Percentiles rank a stretch among this genome's conserved stretches.
Conservation (phyloP, 352 stramenopile species). For the Peronosclerospora sorghi region DNA sequence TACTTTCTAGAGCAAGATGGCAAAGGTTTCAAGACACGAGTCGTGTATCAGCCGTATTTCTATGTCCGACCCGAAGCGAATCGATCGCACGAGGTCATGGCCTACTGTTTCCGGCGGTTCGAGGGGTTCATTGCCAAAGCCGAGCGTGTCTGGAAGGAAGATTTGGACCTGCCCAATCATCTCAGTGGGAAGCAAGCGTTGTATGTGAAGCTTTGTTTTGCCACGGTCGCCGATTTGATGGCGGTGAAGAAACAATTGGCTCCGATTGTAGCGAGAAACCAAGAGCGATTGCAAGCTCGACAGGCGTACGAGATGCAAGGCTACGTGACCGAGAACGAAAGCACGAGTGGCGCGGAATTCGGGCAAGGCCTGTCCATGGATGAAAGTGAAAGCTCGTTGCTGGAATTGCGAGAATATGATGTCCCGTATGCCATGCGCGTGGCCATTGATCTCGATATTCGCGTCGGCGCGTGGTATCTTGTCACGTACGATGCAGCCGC, state of each 20-base stretch:
- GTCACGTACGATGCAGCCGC: slow-evolving; percentile 72
- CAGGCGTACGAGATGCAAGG: slow-evolving; percentile 66
- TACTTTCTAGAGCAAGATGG: slow-evolving; percentile 93
- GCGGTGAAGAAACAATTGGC: slow-evolving; percentile 50
- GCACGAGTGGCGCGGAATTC: slow-evolving; percentile 5
- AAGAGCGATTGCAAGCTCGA: slow-evolving; percentile 39
- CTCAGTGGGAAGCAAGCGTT: slow-evolving; percentile 74
- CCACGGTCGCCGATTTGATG: slow-evolving; percentile 64
- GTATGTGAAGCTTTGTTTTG: slow-evolving; percentile 88
- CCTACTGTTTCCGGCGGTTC: slow-evolving; percentile 77
- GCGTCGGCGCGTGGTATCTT: slow-evolving; percentile 95
- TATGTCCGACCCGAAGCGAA: slow-evolving; percentile 80
- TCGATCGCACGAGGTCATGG: slow-evolving; percentile 57
- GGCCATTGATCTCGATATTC: slow-evolving; percentile 93
- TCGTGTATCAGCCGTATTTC: slow-evolving; percentile 96
- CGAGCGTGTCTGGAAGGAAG: slow-evolving; percentile 71
- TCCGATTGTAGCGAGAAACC: slow-evolving; percentile 56
- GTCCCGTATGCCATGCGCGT: slow-evolving; percentile 95
- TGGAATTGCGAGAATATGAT: slow-evolving; percentile 97
- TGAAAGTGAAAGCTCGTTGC: slow-evolving; percentile 60
- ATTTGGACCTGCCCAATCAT: slow-evolving; percentile 88
- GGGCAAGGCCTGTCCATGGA: no score
- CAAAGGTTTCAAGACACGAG: slow-evolving; percentile 91
- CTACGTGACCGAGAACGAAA: no score
- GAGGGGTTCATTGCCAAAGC: slow-evolving; percentile 74